Evolutionary conservation across 1,139 yeast species (phyloP).

Genomic region (Suzukiozyma palmioleophila): DNA sequence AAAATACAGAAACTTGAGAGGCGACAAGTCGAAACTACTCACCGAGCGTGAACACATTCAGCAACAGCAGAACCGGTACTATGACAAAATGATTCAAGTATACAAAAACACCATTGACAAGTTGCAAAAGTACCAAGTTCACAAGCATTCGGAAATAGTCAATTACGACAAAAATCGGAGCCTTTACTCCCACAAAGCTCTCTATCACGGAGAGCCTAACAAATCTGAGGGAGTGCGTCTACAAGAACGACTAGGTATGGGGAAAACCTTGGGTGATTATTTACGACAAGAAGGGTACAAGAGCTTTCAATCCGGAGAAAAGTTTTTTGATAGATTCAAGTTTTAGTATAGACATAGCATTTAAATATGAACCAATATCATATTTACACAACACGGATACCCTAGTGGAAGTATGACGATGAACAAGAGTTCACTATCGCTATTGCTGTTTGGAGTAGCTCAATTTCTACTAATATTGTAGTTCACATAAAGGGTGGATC

Average conservation of each 20-base stretch:
- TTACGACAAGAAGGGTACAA: conserved; percentile 17
- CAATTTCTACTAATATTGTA: not conserved
- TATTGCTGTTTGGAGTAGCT: not conserved
- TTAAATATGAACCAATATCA: not conserved
- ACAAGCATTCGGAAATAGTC: conserved; percentile 35
- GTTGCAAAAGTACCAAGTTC: conserved; percentile 18
- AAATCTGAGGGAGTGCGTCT: conserved; percentile 19
- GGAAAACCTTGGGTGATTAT: conserved; percentile 31
- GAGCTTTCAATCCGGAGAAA: conserved; percentile 28
- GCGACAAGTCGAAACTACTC: conserved; percentile 2
- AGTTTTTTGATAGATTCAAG: conserved; percentile 22
- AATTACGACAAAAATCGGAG: conserved; percentile 8
- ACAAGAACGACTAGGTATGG: conserved; percentile 26
- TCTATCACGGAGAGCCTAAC: conserved; percentile 7
- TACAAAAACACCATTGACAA: conserved; percentile 14
- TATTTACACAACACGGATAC: no score
- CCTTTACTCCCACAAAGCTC: conserved; percentile 1
- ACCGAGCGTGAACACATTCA: conserved; percentile 19
- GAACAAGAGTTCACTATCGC: no score
- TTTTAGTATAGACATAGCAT: conserved; percentile 6
- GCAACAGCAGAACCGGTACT: conserved; percentile 20
- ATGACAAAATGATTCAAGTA: conserved; percentile 15
- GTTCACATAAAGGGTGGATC: not conserved
- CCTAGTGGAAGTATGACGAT: not conserved
- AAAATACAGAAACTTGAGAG: conserved; percentile 15